A percentile compares a stretch with the other conserved stretches of the same genome.
Evolutionary conservation across 2,329 filamentous ascomycete species (phyloP).

Genomic region (Biscogniauxia mediterranea): DNA sequence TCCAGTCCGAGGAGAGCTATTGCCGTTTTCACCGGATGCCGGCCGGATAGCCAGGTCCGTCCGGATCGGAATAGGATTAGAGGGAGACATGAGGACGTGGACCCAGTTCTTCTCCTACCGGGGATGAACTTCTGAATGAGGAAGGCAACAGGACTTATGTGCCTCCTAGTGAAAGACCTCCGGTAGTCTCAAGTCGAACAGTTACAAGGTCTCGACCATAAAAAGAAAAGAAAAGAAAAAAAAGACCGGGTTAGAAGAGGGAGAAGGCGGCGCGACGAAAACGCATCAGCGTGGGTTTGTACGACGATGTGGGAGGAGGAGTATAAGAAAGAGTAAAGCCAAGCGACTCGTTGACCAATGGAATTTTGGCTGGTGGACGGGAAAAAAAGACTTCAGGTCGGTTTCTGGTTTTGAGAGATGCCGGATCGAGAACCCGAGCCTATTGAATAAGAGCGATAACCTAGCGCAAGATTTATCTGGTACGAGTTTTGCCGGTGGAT

Average conservation of each 20-base stretch:
- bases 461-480: slow-evolving; percentile 1
- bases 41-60: slow-evolving; percentile 33
- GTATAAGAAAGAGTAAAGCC: background rate
- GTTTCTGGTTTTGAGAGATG: slow-evolving; percentile 1
- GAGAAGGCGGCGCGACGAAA: background rate
- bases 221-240: background rate
- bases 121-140: slow-evolving; percentile 4
- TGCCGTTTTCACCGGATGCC: slow-evolving; percentile 26
- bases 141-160: background rate
- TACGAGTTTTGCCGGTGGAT: slow-evolving; percentile 18
- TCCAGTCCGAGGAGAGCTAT: slow-evolving; percentile 27
- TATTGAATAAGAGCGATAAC: slow-evolving; percentile 7
- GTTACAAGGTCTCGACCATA: background rate
- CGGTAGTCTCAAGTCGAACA: background rate
- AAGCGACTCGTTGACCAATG: background rate
- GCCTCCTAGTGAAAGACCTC: background rate
- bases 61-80: slow-evolving; percentile 34
- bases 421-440: slow-evolving; percentile 11
- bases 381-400: too few relatives aligned
- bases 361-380: slow-evolving; percentile 4
- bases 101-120: slow-evolving; percentile 9
- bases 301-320: background rate
- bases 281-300: background rate
- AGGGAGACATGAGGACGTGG: slow-evolving; percentile 25
- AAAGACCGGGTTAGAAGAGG: background rate